These are phyloP conservation scores for Pseudopediastrum boryanum DNA, from an alignment of 139 green algal species.

Conservation along the genomic window DNA sequence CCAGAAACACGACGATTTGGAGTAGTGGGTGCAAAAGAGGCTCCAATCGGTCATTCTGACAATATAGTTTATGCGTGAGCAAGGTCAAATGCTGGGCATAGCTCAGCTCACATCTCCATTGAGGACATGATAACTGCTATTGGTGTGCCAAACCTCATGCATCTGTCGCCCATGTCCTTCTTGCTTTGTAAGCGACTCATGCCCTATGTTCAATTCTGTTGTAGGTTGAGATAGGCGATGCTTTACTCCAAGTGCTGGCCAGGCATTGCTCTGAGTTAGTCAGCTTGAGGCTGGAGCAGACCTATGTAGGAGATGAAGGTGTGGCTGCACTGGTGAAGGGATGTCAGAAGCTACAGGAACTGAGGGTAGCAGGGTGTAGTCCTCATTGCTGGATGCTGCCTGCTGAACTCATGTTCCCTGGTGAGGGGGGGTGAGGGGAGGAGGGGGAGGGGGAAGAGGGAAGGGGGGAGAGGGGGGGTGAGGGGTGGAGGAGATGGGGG, in stretches of 20 bases:
- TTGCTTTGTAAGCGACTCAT: not conserved
- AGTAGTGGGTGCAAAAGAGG: too few species aligned
- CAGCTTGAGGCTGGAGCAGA: slow-evolving; percentile 33
- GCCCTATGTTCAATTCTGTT: not conserved
- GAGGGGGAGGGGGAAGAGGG: not conserved
- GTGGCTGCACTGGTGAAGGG: not conserved
- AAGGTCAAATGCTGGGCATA: too few species aligned
- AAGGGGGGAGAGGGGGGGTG: too few species aligned
- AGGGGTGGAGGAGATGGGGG: too few species aligned
- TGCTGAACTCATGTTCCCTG: slow-evolving; percentile 27
- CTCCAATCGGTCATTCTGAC: too few species aligned
- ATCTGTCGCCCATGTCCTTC: too few species aligned
- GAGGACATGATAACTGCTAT: too few species aligned
- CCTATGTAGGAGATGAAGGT: slow-evolving; percentile 26
- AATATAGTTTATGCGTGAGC: too few species aligned
- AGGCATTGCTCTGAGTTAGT: slow-evolving; percentile 13
- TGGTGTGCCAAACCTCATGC: too few species aligned
- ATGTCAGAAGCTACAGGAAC: not conserved
- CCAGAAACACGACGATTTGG: too few species aligned
- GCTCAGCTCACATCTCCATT: too few species aligned
- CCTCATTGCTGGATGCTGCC: slow-evolving; percentile 36
- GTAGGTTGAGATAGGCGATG: slow-evolving; percentile 28
- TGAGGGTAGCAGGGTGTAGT: slow-evolving; percentile 28
- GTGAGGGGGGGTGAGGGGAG: not conserved
- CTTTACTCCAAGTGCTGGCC: not conserved